A percentile compares a stretch with the other conserved stretches of the same genome.
These are phyloP conservation scores for Hyaloscypha bicolor DNA, from an alignment of 495 filamentous ascomycete species.

Conservation along the genomic window DNA sequence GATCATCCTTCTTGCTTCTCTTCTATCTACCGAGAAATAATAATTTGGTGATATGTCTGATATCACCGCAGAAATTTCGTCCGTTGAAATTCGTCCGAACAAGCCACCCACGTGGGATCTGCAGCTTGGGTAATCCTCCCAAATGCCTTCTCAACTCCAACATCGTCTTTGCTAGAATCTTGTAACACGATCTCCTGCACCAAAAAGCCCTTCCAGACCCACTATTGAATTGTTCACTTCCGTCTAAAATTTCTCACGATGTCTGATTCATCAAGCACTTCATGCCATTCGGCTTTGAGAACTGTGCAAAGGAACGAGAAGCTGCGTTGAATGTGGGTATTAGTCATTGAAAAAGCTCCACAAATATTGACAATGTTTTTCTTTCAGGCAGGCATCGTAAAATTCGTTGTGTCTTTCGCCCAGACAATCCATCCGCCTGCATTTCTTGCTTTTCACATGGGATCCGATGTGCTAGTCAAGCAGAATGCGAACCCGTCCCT, in stretches of 20 bases:
- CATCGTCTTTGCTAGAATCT: too few species aligned
- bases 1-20: too few species aligned
- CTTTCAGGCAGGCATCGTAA: slow-evolving; percentile 12
- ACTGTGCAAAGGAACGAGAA: slow-evolving; percentile 11
- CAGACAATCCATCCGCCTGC: neutral
- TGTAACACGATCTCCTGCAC: too few species aligned
- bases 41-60: too few species aligned
- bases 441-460: slow-evolving; percentile 3
- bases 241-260: too few species aligned
- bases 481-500: neutral
- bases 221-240: too few species aligned
- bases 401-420: slow-evolving; percentile 9
- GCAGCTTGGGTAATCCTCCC: neutral
- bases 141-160: too few species aligned
- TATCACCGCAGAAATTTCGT: slow-evolving; percentile 4
- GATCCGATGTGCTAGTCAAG: slow-evolving; percentile 3
- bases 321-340: slow-evolving; percentile 11
- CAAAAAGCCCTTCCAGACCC: too few species aligned
- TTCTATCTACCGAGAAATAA: too few species aligned
- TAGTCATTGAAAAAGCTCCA: neutral
- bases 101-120: slow-evolving; percentile 1
- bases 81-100: slow-evolving; percentile 8
- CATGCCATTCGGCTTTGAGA: too few species aligned
- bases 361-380: neutral
- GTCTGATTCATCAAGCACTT: too few species aligned